Evolutionary conservation across 306 rosid genomes (phyloP), one percentile per base, ranked within the genome.

Genomic region (Fagus sylvatica): DNA sequence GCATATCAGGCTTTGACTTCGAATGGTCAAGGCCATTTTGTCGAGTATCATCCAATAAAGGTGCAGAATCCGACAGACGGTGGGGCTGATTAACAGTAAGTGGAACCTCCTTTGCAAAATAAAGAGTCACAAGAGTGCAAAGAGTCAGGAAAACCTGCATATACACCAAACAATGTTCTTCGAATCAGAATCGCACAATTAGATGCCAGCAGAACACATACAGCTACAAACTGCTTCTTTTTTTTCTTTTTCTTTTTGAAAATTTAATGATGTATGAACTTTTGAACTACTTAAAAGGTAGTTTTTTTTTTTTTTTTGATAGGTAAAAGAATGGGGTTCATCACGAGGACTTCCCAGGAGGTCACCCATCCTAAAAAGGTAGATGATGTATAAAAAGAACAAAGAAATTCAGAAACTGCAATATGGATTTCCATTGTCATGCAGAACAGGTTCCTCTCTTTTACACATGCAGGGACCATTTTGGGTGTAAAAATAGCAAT

Each of bases 101-200:
- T 41, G 97, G 98, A 86, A 90, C 90, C 88, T 96, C 99, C 76
- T 93, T 83, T 59, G 99, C 98, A 90, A 93, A 96, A 81, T 93
- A 93, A 66, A 93, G 34, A 64, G 99, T 93, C 72, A 93, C 91
- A 74, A 91, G 88, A 5, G 99, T 93, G 78, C 97, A 96, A 43
- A 93, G 77, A 39, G 89, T 73, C 89, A 96, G 85, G 81, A 96
- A 96, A 55, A 96, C 81, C 99, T 96, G 96, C 88, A 84, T 32
- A 73, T 32, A 74, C 59, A 73, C 77, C 68, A 79, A 67, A 39
- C 39, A 37, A n/a, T 9, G 1, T 65, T 17, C 15, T n/a, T 39
- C 7, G 15, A 39, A 30, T 66, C 6, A 7, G 22, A 64, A 15
- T 36, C 12, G 0, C 41, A 64, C 43, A 64, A 34, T 64, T 30